These are phyloP conservation scores for Hortiboletus flavorubellus DNA, from an alignment of 768 basidiomycete species.

Conservation along the genomic window DNA sequence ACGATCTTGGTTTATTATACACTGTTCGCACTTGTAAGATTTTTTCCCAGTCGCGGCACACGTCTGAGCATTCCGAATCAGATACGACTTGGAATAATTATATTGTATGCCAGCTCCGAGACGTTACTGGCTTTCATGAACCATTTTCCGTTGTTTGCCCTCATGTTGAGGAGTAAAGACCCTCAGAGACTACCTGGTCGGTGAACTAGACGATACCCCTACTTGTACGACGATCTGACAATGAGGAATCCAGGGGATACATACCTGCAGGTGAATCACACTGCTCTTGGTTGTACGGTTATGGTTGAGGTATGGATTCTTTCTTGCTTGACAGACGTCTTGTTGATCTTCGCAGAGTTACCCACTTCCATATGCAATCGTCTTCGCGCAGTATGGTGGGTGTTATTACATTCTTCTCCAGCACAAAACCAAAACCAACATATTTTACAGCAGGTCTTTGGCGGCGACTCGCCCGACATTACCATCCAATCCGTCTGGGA, in stretches of 20 bases:
- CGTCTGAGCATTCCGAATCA: conserved; percentile 22
- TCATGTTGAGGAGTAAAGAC: conserved; percentile 83
- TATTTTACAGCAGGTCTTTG: conserved; percentile 43
- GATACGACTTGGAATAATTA: conserved; percentile 53
- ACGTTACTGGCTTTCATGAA: conserved; percentile 78
- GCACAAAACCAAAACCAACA: background rate
- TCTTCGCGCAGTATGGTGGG: conserved; percentile 59
- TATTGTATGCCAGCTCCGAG: conserved; percentile 60
- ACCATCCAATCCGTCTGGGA: conserved; percentile 55
- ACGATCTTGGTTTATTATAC: conserved; percentile 85
- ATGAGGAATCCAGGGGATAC: conserved; percentile 21
- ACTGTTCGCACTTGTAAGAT: conserved; percentile 63
- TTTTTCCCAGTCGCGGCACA: background rate
- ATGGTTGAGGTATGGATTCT: conserved; percentile 18
- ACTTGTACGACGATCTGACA: background rate
- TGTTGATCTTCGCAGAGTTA: conserved; percentile 42
- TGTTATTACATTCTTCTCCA: background rate
- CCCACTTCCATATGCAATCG: conserved; percentile 45
- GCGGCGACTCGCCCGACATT: conserved; percentile 48
- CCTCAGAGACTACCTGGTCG: conserved; percentile 77
- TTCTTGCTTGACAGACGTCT: background rate
- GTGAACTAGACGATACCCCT: background rate
- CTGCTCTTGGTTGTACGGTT: conserved; percentile 19
- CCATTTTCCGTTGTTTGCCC: conserved; percentile 86
- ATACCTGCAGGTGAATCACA: conserved; percentile 28